These are phyloP conservation scores for Mycena crocata DNA, from an alignment of 768 basidiomycete genomes.

Conservation along the genomic window DNA sequence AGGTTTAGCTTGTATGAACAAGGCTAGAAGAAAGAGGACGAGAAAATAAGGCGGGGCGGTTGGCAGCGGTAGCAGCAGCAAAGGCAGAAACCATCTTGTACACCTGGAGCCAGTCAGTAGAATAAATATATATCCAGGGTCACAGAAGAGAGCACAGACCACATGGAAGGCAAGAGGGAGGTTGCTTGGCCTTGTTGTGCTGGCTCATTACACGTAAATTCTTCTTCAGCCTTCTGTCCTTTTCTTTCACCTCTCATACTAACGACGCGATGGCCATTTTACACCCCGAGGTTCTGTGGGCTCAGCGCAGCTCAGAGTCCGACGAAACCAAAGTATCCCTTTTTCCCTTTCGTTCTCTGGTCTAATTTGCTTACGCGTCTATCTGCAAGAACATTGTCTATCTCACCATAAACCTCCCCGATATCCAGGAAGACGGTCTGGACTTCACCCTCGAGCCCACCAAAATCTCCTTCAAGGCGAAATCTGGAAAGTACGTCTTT, in stretches of 20 bases:
- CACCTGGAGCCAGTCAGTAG: slow-evolving; percentile 58
- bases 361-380: slow-evolving; percentile 34
- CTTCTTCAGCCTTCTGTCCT: slow-evolving; percentile 29
- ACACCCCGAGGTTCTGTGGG: slow-evolving; percentile 95
- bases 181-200: background rate
- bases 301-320: slow-evolving; percentile 84
- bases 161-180: slow-evolving; percentile 52
- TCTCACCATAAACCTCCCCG: slow-evolving; percentile 85
- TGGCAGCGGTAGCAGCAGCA: slow-evolving; percentile 81
- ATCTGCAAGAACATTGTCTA: slow-evolving; percentile 81
- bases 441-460: slow-evolving; percentile 69
- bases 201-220: background rate
- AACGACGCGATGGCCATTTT: slow-evolving; percentile 51
- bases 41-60: slow-evolving; percentile 86
- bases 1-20: slow-evolving; percentile 85
- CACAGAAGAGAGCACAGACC: slow-evolving; percentile 53
- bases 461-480: slow-evolving; percentile 72
- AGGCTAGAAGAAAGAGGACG: slow-evolving; percentile 78
- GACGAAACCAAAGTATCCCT: slow-evolving; percentile 73
- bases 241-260: slow-evolving; percentile 38
- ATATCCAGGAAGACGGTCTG: slow-evolving; percentile 72
- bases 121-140: background rate
- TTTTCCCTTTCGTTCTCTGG: slow-evolving; percentile 16
- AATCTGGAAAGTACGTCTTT: slow-evolving; percentile 67
- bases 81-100: slow-evolving; percentile 86